A percentile compares a stretch with the other conserved stretches of the same genome.
phyloP scores from a whole-genome alignment of 192 early-diverging fungal species.

The Rhizophagus sp. region DNA sequence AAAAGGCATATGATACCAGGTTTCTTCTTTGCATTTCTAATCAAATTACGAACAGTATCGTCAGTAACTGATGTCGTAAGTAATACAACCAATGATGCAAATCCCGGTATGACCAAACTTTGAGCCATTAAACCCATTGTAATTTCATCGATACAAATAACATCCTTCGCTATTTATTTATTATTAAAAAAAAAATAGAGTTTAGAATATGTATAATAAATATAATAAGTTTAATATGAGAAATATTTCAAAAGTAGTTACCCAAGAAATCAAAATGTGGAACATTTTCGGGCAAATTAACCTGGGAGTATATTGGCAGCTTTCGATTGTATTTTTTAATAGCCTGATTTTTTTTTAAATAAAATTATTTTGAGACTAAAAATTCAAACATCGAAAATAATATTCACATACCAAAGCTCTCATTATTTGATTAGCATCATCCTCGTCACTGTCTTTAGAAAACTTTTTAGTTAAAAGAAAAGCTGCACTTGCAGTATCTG shows the following conservation, averaged over 20 bases:
- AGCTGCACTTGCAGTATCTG: conserved; percentile 53
- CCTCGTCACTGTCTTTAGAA: conserved; percentile 46
- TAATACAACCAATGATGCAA: conserved; percentile 66
- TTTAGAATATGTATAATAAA: background rate
- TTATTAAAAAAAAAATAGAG: background rate
- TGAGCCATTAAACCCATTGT: conserved; percentile 70
- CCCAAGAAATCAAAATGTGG: conserved; percentile 62
- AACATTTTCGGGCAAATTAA: conserved; percentile 69
- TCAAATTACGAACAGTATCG: conserved; percentile 43
- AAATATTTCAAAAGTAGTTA: background rate
- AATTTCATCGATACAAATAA: conserved; percentile 74
- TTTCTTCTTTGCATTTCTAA: conserved; percentile 33
- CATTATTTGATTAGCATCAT: conserved; percentile 74
- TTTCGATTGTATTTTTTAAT: conserved; percentile 64
- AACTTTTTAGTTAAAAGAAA: conserved; percentile 63
- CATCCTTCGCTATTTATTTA: conserved; percentile 58
- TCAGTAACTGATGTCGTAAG: conserved; percentile 68
- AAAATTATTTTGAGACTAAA: background rate
- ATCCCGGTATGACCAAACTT: conserved; percentile 69
- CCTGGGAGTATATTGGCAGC: conserved; percentile 59
- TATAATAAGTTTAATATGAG: too few relatives aligned
- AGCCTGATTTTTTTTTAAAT: conserved; percentile 33
- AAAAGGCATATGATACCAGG: background rate
- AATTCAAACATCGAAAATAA: background rate
- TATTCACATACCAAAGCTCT: conserved; percentile 44